A percentile compares a stretch with the other conserved stretches of the same genome.
These are phyloP conservation scores for Tetraselmis chui DNA, from an alignment of 139 green algal species.

Conservation along the genomic window DNA sequence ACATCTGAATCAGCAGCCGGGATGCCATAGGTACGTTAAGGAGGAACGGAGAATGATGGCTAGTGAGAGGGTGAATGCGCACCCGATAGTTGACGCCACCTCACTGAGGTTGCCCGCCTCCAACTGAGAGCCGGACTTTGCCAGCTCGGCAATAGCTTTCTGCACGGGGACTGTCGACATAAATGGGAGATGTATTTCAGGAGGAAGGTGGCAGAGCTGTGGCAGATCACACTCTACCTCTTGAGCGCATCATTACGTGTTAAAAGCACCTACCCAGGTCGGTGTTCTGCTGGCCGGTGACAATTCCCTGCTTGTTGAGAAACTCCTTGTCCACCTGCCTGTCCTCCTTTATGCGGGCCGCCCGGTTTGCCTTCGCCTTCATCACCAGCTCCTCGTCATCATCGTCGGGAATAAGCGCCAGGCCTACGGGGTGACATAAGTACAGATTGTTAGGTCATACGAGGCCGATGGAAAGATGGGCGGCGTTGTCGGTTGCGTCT, in stretches of 20 bases:
- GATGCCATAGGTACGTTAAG: not conserved
- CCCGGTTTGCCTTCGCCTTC: conserved; percentile 54
- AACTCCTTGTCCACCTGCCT: conserved; percentile 35
- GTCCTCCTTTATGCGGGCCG: conserved; percentile 25
- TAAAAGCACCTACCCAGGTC: not conserved
- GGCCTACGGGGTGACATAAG: conserved; percentile 3
- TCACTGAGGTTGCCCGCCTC: conserved; percentile 37
- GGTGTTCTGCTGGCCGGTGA: not conserved
- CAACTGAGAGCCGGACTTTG: conserved; percentile 38
- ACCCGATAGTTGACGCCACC: conserved; percentile 32
- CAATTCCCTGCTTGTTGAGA: not conserved
- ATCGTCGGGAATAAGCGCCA: conserved; percentile 58
- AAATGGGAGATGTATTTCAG: too few species aligned
- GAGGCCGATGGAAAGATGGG: too few species aligned
- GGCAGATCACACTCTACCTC: not conserved
- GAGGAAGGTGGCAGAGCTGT: too few species aligned
- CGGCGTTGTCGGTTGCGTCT: too few species aligned
- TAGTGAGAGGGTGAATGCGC: not conserved
- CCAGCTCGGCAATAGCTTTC: conserved; percentile 44
- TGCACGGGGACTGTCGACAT: conserved; percentile 36
- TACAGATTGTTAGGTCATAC: too few species aligned
- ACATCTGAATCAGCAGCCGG: not conserved
- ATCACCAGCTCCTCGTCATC: conserved; percentile 66
- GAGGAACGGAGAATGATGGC: not conserved
- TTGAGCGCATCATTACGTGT: too few species aligned